These are phyloP conservation scores for Cnidoscolus chayamansa DNA, from an alignment of 441 rosid genomes.

Conservation along the genomic window DNA sequence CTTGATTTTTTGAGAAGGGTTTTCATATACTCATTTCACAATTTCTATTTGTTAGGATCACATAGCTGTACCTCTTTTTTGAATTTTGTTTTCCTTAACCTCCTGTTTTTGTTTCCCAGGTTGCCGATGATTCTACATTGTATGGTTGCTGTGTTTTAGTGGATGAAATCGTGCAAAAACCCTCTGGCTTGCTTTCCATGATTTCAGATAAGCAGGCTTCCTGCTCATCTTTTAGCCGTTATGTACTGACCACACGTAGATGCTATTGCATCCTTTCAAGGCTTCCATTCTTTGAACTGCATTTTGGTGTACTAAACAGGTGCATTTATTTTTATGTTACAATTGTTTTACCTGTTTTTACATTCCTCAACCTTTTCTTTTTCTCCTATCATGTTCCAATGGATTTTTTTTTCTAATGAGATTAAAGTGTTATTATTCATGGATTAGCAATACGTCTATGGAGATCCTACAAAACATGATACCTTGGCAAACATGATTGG, in stretches of 20 bases:
- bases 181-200: constrained; percentile 86
- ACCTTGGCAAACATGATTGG: not conserved
- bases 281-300: constrained; percentile 91
- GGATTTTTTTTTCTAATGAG: not conserved
- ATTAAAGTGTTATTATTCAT: not conserved
- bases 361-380: not conserved
- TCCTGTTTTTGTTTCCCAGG: constrained; percentile 42
- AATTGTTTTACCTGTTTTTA: not conserved
- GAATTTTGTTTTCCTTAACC: not conserved
- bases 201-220: constrained; percentile 63
- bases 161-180: constrained; percentile 87
- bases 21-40: not conserved
- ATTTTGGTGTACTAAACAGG: constrained; percentile 89
- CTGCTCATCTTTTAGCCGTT: constrained; percentile 58
- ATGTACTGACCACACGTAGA: constrained; percentile 80
- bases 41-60: not conserved
- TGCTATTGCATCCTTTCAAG: constrained; percentile 94
- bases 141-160: constrained; percentile 93
- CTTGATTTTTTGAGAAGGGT: not conserved
- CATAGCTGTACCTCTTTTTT: not conserved
- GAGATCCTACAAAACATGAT: not conserved
- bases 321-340: constrained; percentile 20
- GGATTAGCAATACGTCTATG: not conserved
- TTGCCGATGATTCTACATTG: constrained; percentile 87
- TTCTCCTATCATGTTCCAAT: not conserved